Conservation (phyloP, 345 rosid species). For the Eucalyptus regnans region DNA sequence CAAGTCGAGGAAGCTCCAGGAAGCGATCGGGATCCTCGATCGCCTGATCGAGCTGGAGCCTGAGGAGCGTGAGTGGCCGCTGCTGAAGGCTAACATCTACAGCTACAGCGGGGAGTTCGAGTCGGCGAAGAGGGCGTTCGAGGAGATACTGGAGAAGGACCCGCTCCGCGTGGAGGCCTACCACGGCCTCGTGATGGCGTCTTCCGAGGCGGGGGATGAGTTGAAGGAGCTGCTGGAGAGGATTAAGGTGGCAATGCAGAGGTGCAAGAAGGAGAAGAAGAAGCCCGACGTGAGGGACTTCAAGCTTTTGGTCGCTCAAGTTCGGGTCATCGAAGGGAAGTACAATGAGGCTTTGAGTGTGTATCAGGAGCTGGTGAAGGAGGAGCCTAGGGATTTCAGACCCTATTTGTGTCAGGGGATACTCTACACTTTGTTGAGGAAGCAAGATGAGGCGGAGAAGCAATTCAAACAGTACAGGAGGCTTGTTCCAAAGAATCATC, state of each 20-base stretch:
- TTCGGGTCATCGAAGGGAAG: conserved; percentile 57
- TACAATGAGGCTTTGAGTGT: conserved; percentile 66
- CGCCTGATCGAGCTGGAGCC: conserved; percentile 71
- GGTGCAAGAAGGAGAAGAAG: conserved; percentile 64
- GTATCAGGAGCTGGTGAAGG: conserved; percentile 69
- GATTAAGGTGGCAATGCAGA: conserved; percentile 56
- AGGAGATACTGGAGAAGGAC: conserved; percentile 53
- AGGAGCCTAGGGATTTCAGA: conserved; percentile 91
- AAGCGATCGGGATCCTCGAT: conserved; percentile 46
- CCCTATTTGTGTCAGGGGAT: conserved; percentile 90
- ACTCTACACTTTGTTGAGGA: conserved; percentile 60
- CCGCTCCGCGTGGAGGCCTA: conserved; percentile 81
- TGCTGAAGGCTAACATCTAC: conserved; percentile 55
- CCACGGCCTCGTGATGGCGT: conserved; percentile 71
- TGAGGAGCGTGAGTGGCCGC: conserved; percentile 61
- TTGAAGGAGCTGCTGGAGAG: conserved; percentile 38
- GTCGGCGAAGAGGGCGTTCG: conserved; percentile 41
- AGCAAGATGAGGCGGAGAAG: conserved; percentile 76
- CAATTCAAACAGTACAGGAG: conserved; percentile 67
- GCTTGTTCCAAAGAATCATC: conserved; percentile 84
- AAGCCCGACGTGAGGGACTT: conserved; percentile 59
- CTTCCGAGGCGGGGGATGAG: conserved; percentile 37
- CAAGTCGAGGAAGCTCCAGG: conserved; percentile 43
- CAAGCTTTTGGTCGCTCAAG: conserved; percentile 68
- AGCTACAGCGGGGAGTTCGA: conserved; percentile 52